Evolutionary conservation across 2,329 filamentous ascomycete species (phyloP), one percentile per base, ranked within the genome.

Genomic region (Fusarium chuoi): DNA sequence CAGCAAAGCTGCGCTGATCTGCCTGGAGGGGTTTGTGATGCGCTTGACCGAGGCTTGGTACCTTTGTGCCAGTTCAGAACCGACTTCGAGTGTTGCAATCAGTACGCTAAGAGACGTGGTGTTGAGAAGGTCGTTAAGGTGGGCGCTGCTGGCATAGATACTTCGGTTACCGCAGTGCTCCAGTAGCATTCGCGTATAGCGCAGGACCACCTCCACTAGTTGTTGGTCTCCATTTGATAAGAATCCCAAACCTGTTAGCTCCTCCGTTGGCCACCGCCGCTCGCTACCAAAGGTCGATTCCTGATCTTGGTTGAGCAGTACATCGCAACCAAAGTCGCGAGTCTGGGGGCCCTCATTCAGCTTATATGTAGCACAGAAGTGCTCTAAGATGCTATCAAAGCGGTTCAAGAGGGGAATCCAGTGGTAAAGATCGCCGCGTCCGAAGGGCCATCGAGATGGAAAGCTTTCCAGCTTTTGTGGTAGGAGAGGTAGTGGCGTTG

Each of bases 151-250:
- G 69, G 93, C 94, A 82, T 98, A 99, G 78, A 99, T 91, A 84
- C 95, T 98, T 76, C 97, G 89, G 80, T 99, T 99, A 68, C 96
- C 96, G 83, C 96, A 99, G 81, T 98, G 96, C 81, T 98, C 94
- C 58, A 98, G 85, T 36, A 99, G 87, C 82, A 97, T 89, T 70
- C 92, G 90, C 28, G 95, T 98, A 82, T 99, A 99, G 76, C 90
- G 88, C 68, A 99, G 86, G 61, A 98, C 88, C 36, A 90, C 87
- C 81, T 97, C 92, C 63, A 98, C 85, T 70, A 99, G 87, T 79
- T 93, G 86, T 76, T 91, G 87, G 82, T 99, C 96, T 75, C 93
- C 95, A 78, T 98, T 93, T 61, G 87, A 80, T 6, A 89, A 86
- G 80, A 92, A 94, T 35, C 91, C 92, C 62, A 93, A 82, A 73